Evolutionary conservation across 768 basidiomycete species (phyloP).

Genomic region (Boletus vermiculosoides): DNA sequence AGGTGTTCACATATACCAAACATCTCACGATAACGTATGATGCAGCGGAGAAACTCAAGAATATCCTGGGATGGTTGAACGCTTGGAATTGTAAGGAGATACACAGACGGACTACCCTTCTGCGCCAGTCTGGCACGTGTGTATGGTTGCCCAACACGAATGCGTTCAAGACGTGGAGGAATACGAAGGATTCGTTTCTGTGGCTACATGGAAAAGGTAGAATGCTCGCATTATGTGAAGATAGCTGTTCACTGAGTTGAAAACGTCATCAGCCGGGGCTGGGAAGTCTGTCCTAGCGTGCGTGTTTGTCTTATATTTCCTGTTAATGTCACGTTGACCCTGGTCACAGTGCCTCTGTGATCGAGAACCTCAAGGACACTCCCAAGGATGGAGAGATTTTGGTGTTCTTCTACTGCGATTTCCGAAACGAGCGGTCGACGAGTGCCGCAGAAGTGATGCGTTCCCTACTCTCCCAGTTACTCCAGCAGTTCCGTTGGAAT

Average conservation of each 20-base stretch:
- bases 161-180: not conserved
- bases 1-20: no score
- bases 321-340: not conserved
- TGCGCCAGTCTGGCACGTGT: not conserved
- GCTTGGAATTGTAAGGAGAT: not conserved
- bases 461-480: not conserved
- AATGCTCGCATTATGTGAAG: not conserved
- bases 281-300: not conserved
- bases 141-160: not conserved
- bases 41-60: not conserved
- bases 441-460: not conserved
- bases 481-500: not conserved
- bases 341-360: not conserved
- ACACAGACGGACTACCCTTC: not conserved
- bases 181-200: not conserved
- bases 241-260: not conserved
- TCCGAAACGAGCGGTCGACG: not conserved
- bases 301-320: not conserved
- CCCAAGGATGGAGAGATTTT: not conserved
- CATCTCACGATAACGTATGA: not conserved
- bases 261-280: not conserved
- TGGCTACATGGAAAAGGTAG: not conserved
- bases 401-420: not conserved
- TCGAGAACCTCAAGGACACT: not conserved
- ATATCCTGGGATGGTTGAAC: not conserved